Evolutionary conservation across 371 early-diverging fungal species (phyloP).

Genomic region (Mucor mucedo): DNA sequence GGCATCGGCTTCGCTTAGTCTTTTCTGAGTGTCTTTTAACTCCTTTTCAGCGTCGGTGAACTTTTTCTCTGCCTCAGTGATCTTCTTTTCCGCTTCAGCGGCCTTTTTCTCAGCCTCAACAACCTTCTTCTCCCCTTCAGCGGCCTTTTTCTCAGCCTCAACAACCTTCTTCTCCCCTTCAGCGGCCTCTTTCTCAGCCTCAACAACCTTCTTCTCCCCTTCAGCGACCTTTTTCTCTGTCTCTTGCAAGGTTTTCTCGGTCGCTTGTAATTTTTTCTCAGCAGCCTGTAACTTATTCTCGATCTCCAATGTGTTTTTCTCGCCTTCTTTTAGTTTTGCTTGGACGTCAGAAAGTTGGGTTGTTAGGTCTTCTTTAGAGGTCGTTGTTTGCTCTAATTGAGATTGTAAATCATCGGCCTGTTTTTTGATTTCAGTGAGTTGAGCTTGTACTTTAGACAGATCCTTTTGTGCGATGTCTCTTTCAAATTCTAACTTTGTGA

Average conservation of each 20-base stretch:
- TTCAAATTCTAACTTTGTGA: too few species aligned
- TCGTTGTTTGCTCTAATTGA: conserved; percentile 8
- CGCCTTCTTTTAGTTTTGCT: conserved; percentile 14
- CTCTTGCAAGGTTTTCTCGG: conserved; percentile 32
- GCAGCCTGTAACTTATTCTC: too few species aligned
- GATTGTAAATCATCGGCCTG: not conserved
- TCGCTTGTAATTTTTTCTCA: conserved; percentile 2
- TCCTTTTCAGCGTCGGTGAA: not conserved
- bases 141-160: not conserved
- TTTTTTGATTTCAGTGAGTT: not conserved
- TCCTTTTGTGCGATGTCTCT: too few species aligned
- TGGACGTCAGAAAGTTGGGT: conserved; percentile 23
- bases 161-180: conserved; percentile 5
- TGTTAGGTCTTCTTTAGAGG: conserved; percentile 29
- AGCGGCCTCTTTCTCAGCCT: not conserved
- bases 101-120: not conserved
- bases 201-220: not conserved
- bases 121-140: not conserved
- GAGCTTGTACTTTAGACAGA: too few species aligned
- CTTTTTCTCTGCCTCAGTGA: conserved; percentile 7
- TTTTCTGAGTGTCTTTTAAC: not conserved
- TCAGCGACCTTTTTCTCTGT: not conserved
- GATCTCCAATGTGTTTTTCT: too few species aligned
- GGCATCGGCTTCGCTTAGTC: conserved; percentile 18
- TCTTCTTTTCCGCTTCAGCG: conserved; percentile 3